phyloP scores from a whole-genome alignment of 2,329 filamentous ascomycete species.

The Epichloe typhina region DNA sequence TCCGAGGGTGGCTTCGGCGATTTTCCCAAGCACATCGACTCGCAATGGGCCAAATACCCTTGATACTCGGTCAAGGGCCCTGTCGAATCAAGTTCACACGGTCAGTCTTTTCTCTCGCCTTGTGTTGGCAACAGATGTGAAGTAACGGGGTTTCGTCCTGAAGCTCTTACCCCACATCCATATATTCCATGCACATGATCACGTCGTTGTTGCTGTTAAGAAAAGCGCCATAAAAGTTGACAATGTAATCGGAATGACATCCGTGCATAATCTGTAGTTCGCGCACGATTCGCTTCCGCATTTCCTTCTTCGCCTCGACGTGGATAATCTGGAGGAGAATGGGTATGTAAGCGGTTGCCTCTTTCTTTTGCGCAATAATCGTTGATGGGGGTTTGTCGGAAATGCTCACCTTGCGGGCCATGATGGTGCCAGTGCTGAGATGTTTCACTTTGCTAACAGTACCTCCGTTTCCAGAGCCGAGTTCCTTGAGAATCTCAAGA shows the following conservation, averaged over 20 bases:
- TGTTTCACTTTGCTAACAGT: conserved; percentile 98
- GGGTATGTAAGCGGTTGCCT: neutral
- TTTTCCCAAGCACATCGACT: conserved; percentile 94
- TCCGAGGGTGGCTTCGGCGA: conserved; percentile 86
- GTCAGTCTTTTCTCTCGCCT: neutral
- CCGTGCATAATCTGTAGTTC: conserved; percentile 98
- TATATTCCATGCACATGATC: conserved; percentile 99
- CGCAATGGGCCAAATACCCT: conserved; percentile 90
- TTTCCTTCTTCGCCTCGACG: conserved; percentile 93
- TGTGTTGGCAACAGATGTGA: neutral
- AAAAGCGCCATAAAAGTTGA: conserved; percentile 95
- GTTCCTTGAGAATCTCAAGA: conserved; percentile 81
- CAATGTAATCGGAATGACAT: conserved; percentile 92
- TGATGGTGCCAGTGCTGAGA: conserved; percentile 83
- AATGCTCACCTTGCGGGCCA: conserved; percentile 78
- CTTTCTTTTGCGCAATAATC: neutral
- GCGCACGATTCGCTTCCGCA: conserved; percentile 90
- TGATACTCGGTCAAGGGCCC: conserved; percentile 84
- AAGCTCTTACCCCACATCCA: conserved; percentile 85
- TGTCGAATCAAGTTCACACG: conserved; percentile 22
- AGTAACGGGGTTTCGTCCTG: neutral
- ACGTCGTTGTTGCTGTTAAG: conserved; percentile 95
- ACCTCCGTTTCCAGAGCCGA: conserved; percentile 91
- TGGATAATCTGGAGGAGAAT: conserved; percentile 63
- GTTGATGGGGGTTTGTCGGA: neutral